Evolutionary conservation across 371 early-diverging fungal species (phyloP).

Genomic region (Mucor indicus): DNA sequence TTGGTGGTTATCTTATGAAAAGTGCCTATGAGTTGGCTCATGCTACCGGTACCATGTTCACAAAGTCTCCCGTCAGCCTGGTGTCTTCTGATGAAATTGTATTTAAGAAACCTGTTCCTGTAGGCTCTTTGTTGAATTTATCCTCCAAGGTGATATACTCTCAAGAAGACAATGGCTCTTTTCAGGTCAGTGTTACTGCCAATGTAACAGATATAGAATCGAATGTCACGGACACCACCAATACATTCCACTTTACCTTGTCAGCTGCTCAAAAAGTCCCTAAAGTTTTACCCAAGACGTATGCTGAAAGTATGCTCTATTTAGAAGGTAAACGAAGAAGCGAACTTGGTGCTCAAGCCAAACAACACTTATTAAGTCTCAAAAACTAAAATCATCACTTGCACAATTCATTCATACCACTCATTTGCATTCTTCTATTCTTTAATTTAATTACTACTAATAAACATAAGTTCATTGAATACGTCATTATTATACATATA

Average conservation of each 20-base stretch:
- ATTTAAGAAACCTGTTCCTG: slow-evolving; percentile 87
- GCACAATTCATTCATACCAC: too few species aligned
- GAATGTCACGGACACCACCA: slow-evolving; percentile 63
- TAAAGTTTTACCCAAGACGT: slow-evolving; percentile 65
- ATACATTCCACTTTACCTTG: slow-evolving; percentile 87
- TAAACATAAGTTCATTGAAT: too few species aligned
- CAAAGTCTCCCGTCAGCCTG: slow-evolving; percentile 49
- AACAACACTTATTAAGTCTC: slow-evolving; percentile 9
- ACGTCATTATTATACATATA: too few species aligned
- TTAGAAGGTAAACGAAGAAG: slow-evolving; percentile 58
- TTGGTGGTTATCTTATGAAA: slow-evolving; percentile 81
- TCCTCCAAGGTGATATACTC: slow-evolving; percentile 73
- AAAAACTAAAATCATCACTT: slow-evolving; percentile 5
- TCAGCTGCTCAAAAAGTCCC: slow-evolving; percentile 14
- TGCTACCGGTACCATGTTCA: slow-evolving; percentile 67
- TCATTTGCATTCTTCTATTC: too few species aligned
- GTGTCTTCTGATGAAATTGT: slow-evolving; percentile 86
- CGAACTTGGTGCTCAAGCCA: slow-evolving; percentile 16
- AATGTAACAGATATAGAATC: slow-evolving; percentile 73
- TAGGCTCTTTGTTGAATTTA: slow-evolving; percentile 80
- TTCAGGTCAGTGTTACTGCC: slow-evolving; percentile 76
- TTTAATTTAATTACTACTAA: too few species aligned
- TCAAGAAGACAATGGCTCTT: slow-evolving; percentile 48
- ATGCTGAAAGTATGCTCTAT: slow-evolving; percentile 74
- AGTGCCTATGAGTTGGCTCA: slow-evolving; percentile 80